Percentiles rank a stretch among this genome's conserved stretches.
phyloP scores from a whole-genome alignment of 306 rosid genomes.

The peach (Prunus persica) region Prunus_persica_NCBIv2 NC_034012.1:1328001-1328500 shows the following conservation, averaged over 20 bases:
- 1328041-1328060: too few species aligned
- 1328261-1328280: background rate
- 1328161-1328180: background rate
- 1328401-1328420: background rate
- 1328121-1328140: constrained; percentile 4
- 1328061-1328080: too few species aligned
- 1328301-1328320: background rate
- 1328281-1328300: background rate
- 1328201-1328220: constrained; percentile 1
- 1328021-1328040: background rate
- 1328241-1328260: background rate
- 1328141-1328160: background rate
- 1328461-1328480: background rate
- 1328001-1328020: constrained; percentile 14
- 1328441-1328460: background rate
- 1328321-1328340: background rate
- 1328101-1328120: background rate
- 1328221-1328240: background rate
- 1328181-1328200: background rate
- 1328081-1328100: too few species aligned
- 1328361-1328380: background rate
- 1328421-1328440: background rate
- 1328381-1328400: background rate
- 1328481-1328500: background rate
- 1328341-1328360: background rate